Percentiles rank a stretch among this genome's conserved stretches.
Evolutionary conservation across 2,329 filamentous ascomycete genomes (phyloP).

Genomic region (Trichoderma aggressivum): DNA sequence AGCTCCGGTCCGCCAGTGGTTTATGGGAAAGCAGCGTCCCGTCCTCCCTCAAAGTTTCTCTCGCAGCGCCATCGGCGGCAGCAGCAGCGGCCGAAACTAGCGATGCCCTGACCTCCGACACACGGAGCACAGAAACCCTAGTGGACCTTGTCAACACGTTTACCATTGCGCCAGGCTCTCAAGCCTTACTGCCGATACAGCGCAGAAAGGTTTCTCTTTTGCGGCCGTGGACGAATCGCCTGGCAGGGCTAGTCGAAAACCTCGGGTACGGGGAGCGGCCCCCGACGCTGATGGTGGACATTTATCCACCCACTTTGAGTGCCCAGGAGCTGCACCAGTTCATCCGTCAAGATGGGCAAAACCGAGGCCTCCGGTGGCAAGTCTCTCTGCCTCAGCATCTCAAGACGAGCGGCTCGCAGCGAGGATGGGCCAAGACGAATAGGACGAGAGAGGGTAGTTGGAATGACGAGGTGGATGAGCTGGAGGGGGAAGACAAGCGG

Average conservation of each 20-base stretch:
- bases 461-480: not conserved
- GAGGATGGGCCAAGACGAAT: not conserved
- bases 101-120: not conserved
- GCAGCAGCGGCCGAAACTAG: not conserved
- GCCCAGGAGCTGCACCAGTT: conserved; percentile 34
- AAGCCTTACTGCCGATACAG: conserved; percentile 16
- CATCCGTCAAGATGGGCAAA: conserved; percentile 42
- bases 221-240: conserved; percentile 27
- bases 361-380: conserved; percentile 31
- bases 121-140: not conserved
- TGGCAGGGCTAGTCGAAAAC: conserved; percentile 24
- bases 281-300: conserved; percentile 31
- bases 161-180: conserved; percentile 30
- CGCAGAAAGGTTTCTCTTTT: conserved; percentile 24
- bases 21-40: conserved; percentile 32
- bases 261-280: conserved; percentile 28
- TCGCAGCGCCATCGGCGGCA: not conserved
- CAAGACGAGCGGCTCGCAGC: not conserved
- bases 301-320: conserved; percentile 31
- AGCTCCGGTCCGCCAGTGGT: conserved; percentile 28
- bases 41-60: not conserved
- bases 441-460: not conserved
- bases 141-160: conserved; percentile 22
- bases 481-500: not conserved
- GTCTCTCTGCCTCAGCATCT: conserved; percentile 23